Conservation (phyloP, 2,329 filamentous ascomycete genomes). For the Botrytis tulipae region DNA sequence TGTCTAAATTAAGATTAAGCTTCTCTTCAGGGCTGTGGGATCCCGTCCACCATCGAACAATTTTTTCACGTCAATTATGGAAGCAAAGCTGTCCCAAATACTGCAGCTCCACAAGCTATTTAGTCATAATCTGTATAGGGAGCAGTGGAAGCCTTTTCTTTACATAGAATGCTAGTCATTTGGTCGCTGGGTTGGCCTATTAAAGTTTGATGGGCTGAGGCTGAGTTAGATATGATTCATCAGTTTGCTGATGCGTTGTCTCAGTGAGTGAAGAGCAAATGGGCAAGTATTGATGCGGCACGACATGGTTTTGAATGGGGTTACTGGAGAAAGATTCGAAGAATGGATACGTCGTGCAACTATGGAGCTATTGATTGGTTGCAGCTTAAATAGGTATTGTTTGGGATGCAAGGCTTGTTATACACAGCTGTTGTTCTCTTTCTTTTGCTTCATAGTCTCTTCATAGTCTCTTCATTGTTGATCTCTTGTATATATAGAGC, state of each 20-base stretch:
- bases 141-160: background rate
- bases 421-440: background rate
- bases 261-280: background rate
- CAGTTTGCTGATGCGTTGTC: constrained; percentile 14
- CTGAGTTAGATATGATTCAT: constrained; percentile 7
- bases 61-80: background rate
- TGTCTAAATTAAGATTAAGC: background rate
- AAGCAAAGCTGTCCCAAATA: background rate
- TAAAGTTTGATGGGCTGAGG: background rate
- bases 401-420: background rate
- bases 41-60: background rate
- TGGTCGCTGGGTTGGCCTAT: background rate
- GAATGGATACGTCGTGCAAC: background rate
- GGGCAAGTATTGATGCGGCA: background rate
- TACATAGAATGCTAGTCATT: background rate
- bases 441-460: background rate
- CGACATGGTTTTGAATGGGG: background rate
- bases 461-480: background rate
- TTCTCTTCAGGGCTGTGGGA: constrained; percentile 2
- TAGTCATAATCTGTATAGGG: background rate
- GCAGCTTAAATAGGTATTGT: background rate
- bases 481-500: background rate
- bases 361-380: background rate
- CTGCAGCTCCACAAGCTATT: background rate
- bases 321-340: background rate